phyloP scores from a whole-genome alignment of 768 basidiomycete species.

The Boletus sensibilis region DNA sequence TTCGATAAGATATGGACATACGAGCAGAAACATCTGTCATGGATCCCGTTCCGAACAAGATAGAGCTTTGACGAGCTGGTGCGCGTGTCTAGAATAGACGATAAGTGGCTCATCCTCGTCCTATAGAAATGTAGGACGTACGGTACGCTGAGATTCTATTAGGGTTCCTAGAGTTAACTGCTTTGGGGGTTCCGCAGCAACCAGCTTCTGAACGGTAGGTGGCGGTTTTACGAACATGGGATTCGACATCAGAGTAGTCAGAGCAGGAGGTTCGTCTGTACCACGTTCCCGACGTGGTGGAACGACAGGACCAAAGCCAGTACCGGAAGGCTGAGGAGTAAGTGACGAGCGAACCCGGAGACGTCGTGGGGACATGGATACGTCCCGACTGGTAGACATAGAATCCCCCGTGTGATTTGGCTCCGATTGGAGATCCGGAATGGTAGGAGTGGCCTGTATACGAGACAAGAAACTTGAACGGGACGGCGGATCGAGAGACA shows the following conservation, averaged over 20 bases:
- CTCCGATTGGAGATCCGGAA: slow-evolving; percentile 34
- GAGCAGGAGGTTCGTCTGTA: slow-evolving; percentile 67
- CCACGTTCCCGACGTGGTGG: slow-evolving; percentile 46
- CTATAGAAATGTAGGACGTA: slow-evolving; percentile 35
- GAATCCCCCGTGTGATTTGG: slow-evolving; percentile 17
- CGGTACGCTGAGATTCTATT: slow-evolving; percentile 53
- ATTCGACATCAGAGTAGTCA: slow-evolving; percentile 58
- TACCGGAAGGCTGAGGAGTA: slow-evolving; percentile 61
- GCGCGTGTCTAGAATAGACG: slow-evolving; percentile 42
- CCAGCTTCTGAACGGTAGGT: slow-evolving; percentile 25
- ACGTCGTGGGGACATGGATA: slow-evolving; percentile 48
- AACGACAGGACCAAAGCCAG: slow-evolving; percentile 41
- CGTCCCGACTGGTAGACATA: slow-evolving; percentile 33
- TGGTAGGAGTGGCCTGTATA: slow-evolving; percentile 31
- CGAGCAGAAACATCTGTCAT: slow-evolving; percentile 34
- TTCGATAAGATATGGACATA: slow-evolving; percentile 21
- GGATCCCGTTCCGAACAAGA: slow-evolving; percentile 45
- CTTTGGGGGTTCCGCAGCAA: slow-evolving; percentile 24
- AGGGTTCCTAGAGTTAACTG: slow-evolving; percentile 58
- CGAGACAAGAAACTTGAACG: slow-evolving; percentile 23
- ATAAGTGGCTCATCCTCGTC: slow-evolving; percentile 1
- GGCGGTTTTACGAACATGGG: slow-evolving; percentile 72
- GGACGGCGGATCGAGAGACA: slow-evolving; percentile 69
- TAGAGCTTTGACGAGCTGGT: slow-evolving; percentile 50
- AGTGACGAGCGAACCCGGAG: slow-evolving; percentile 63